These are phyloP conservation scores for Calophaca sinica DNA, from an alignment of 306 rosid species.

Conservation along the genomic window DNA sequence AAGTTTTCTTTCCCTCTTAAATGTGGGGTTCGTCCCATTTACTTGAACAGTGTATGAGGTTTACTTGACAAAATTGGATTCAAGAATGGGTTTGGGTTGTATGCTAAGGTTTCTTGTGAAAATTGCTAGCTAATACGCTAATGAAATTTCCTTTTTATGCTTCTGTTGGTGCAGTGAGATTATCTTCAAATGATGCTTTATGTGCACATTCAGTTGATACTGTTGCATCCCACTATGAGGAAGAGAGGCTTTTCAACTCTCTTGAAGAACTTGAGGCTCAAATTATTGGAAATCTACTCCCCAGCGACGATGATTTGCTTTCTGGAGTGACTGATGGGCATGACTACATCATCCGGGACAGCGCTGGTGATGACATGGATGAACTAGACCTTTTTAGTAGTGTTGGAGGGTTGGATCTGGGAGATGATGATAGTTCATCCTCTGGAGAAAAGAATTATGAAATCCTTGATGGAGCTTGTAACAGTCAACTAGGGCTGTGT, in stretches of 20 bases:
- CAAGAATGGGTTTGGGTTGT: slow-evolving; percentile 14
- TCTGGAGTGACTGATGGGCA: slow-evolving; percentile 44
- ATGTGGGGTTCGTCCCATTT: background rate
- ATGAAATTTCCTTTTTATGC: slow-evolving; percentile 4
- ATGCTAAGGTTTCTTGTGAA: slow-evolving; percentile 29
- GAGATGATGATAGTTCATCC: slow-evolving; percentile 56
- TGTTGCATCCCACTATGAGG: slow-evolving; percentile 43
- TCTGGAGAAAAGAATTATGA: slow-evolving; percentile 50
- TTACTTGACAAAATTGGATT: slow-evolving; percentile 4
- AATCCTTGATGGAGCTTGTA: slow-evolving; percentile 51
- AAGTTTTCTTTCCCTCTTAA: slow-evolving; percentile 30
- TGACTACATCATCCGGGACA: slow-evolving; percentile 25
- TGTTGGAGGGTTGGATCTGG: slow-evolving; percentile 80
- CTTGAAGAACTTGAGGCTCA: slow-evolving; percentile 55
- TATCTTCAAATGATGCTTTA: slow-evolving; percentile 44
- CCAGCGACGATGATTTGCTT: slow-evolving; percentile 49
- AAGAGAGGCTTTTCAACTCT: slow-evolving; percentile 46
- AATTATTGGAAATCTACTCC: slow-evolving; percentile 49
- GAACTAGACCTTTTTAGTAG: slow-evolving; percentile 69
- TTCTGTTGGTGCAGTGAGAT: slow-evolving; percentile 45
- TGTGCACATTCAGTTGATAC: slow-evolving; percentile 48
- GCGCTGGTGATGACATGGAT: slow-evolving; percentile 57
- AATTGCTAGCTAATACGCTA: slow-evolving; percentile 29
- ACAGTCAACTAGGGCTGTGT: slow-evolving; percentile 57
- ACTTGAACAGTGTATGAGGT: background rate